Evolutionary conservation across 177 flowering plant species (phyloP).

Genomic region (Vitis hybrid): DNA sequence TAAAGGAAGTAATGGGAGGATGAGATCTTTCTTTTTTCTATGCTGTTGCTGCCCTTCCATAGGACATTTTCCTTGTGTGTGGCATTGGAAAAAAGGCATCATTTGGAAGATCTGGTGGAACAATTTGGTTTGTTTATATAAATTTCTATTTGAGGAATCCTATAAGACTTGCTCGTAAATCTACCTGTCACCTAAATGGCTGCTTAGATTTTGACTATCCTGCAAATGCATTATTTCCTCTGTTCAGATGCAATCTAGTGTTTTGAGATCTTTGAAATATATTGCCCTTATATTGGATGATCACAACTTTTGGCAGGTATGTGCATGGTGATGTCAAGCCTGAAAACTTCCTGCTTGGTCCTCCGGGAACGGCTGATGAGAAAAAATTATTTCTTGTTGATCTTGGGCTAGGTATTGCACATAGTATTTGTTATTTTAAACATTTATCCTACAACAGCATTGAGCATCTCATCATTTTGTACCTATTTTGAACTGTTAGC

Average conservation of each 20-base stretch:
- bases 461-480: not conserved
- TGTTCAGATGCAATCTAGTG: too few relatives aligned
- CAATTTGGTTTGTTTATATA: not conserved
- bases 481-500: slow-evolving; percentile 30
- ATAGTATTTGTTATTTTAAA: not conserved
- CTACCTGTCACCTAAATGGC: not conserved
- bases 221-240: too few relatives aligned
- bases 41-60: not conserved
- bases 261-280: not conserved
- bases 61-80: not conserved
- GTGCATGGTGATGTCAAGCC: slow-evolving; percentile 84
- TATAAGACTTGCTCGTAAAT: not conserved
- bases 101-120: not conserved
- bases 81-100: not conserved
- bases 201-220: not conserved
- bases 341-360: slow-evolving; percentile 69
- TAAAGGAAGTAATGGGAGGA: not conserved
- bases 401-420: slow-evolving; percentile 59
- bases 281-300: not conserved
- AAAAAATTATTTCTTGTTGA: slow-evolving; percentile 63
- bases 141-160: not conserved
- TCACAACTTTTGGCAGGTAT: slow-evolving; percentile 33
- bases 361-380: slow-evolving; percentile 59
- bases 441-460: not conserved
- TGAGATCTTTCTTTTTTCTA: not conserved